A percentile compares a stretch with the other conserved stretches of the same genome.
These are phyloP conservation scores for Magnolia kwangsiensis DNA, from an alignment of 164 flowering plant species.

Conservation along the genomic window DNA sequence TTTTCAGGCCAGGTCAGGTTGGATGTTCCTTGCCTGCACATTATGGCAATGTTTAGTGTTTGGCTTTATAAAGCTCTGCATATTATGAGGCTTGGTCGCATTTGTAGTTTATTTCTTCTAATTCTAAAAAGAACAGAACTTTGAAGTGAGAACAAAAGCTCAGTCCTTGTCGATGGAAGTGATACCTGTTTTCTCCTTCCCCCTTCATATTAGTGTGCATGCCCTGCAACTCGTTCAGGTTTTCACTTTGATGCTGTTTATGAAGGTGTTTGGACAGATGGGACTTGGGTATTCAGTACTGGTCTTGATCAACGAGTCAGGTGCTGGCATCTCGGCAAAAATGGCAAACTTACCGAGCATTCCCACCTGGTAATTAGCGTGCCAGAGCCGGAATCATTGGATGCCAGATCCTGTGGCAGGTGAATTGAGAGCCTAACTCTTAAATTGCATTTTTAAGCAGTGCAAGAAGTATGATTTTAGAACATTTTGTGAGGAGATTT, in stretches of 20 bases:
- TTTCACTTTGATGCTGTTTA: slow-evolving; percentile 9
- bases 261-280: slow-evolving; percentile 95
- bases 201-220: not conserved
- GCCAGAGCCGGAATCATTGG: slow-evolving; percentile 93
- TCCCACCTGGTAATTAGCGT: slow-evolving; percentile 62
- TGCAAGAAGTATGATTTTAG: not conserved
- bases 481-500: not conserved
- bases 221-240: not conserved
- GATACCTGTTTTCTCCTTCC: not conserved
- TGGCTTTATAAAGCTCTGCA: not conserved
- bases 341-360: slow-evolving; percentile 54
- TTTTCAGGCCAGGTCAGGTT: too few species aligned
- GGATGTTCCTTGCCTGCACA: not conserved
- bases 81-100: not conserved
- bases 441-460: not conserved
- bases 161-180: too few species aligned
- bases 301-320: slow-evolving; percentile 98
- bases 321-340: slow-evolving; percentile 57
- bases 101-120: not conserved
- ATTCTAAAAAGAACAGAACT: not conserved
- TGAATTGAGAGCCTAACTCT: slow-evolving; percentile 22
- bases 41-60: not conserved
- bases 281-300: slow-evolving; percentile 79
- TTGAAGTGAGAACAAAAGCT: too few species aligned
- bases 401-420: slow-evolving; percentile 64